Evolutionary conservation across 179 eudicot species (phyloP), one percentile per base, ranked within the genome.

Genomic region (Actinidia arguta): DNA sequence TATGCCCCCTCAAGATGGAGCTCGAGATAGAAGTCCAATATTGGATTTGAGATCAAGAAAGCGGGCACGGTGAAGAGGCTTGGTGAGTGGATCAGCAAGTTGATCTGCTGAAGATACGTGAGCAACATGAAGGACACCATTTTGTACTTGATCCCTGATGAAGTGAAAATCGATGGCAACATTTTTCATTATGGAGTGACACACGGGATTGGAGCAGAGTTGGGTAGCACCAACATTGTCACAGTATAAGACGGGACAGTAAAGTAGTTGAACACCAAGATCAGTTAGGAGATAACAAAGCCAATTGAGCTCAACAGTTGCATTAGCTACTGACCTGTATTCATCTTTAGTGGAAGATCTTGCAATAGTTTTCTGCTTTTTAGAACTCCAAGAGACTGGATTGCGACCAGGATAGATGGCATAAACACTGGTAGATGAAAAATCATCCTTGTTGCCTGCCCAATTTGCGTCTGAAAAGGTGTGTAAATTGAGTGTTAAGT

Each of bases 181-280:
- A 22, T 72, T 39, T 6, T 73, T 73, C 59, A 73, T 73, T 16
- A 44, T 31, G 7, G 77, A 73, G 39, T 73, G 77, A 51, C 50
- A 73, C 44, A 51, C 77, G 0, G 61, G 77, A 51, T 73, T 73
- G 3, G 77, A 31, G 25, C 59, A 73, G 11, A 73, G 59, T 24
- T 73, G 22, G 1, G 77, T 73, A 18, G 77, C 77, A 10, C 77
- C 42, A 24, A 73, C 42, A 73, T 47, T 73, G 6, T 73, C 77
- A 22, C 42, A 22, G 59, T 73, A 73, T 3, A 73, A 48, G 0
- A 25, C 1, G 24, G 77, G 59, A 10, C 36, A 9, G 11, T 18
- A 10, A 10, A n/a, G 24, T 18, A 50, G 17, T 8, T 17, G 11
- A 4, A 51, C 42, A 4, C 59, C n/a, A n/a, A 73, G 59, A 13